Evolutionary conservation across 805 yeast genomes (phyloP), one percentile per base, ranked within the genome.

Genomic region (Scheffersomyces lignosus): DNA sequence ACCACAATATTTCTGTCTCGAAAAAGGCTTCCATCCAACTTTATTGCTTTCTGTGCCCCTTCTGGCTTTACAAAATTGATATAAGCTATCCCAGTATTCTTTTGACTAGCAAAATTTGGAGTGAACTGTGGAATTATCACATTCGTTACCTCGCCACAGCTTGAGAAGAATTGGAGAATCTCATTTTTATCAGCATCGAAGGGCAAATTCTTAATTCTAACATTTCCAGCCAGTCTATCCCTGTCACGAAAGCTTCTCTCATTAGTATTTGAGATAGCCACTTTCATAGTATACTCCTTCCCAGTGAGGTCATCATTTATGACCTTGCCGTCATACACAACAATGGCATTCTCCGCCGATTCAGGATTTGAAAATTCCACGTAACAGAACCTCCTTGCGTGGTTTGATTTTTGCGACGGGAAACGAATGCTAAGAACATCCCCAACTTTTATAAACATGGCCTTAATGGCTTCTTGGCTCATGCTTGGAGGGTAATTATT

Each of bases 361-460:
- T 65, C 63, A 0, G 72, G 37, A 4, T 64, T 51, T 0, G 58
- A 37, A 45, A 62, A 80, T 48, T 85, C 93, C 12, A 84, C 68
- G 51, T 87, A 87, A 44, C 91, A 85, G 52, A 87, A 87, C 20
- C 95, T 56, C 38, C 93, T 68, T 20, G 72, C 71, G 4, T 76
- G 54, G 47, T 77, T 76, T 31, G 61, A 70, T 30, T 68, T 70
- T 40, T 81, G 71, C 0, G 86, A 74, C 0, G 96, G 96, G 23
- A 85, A 64, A 34, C 95, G 62, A 0, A 82, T 60, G 34, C 76
- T 72, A 1, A 76, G 42, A 3, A 80, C 52, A 2, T 59, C 43
- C 0, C 81, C 80, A 27, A 49, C 51, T 2, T 56, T 30, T 0
- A 52, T 38, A 49, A 86, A 80, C 8, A 75, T 15, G 0, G 49